Evolutionary conservation across 1,284 basidiomycete genomes (phyloP).

Genomic region (Kwoniella shivajii): DNA sequence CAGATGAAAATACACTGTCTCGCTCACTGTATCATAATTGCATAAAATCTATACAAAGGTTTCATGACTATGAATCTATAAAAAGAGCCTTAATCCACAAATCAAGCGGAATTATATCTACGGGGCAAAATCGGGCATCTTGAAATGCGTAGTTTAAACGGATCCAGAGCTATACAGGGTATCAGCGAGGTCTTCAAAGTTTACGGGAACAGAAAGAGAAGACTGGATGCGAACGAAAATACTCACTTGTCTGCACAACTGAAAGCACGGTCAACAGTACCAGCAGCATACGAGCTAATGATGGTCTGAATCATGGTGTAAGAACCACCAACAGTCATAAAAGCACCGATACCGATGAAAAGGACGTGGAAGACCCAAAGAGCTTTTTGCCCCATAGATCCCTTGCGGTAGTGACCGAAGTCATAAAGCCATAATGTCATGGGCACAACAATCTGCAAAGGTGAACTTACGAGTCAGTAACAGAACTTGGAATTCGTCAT

Average conservation of each 20-base stretch:
- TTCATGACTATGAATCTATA: too few relatives aligned
- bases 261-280: constrained; percentile 22
- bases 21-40: too few relatives aligned
- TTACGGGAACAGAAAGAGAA: background rate
- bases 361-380: constrained; percentile 32
- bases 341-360: constrained; percentile 35
- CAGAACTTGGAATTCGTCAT: background rate
- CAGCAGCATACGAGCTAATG: constrained; percentile 20
- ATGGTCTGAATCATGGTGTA: constrained; percentile 33
- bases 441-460: constrained; percentile 26
- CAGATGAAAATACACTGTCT: too few relatives aligned
- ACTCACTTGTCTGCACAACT: constrained; percentile 29
- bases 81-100: too few relatives aligned
- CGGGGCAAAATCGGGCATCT: too few relatives aligned
- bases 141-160: too few relatives aligned
- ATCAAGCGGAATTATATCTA: too few relatives aligned
- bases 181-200: background rate
- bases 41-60: too few relatives aligned
- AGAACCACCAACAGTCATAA: constrained; percentile 39
- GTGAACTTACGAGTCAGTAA: background rate
- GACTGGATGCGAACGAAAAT: too few relatives aligned
- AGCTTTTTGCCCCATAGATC: constrained; percentile 15
- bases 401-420: constrained; percentile 18
- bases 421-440: constrained; percentile 41
- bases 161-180: background rate